These are phyloP conservation scores for Didymella keratinophila DNA, from an alignment of 2,329 filamentous ascomycete species.

Conservation along the genomic window DNA sequence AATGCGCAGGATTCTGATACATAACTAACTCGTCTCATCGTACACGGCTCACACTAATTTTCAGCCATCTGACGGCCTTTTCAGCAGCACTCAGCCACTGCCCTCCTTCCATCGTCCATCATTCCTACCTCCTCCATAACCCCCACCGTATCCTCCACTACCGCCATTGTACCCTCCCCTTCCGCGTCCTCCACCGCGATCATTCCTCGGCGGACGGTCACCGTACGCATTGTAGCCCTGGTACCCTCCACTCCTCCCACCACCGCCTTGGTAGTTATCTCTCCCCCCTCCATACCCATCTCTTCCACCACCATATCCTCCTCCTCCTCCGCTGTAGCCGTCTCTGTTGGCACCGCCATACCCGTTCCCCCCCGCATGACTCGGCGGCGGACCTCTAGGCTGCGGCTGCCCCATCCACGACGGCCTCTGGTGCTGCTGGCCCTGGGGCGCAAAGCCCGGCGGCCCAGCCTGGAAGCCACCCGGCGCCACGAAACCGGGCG, in stretches of 20 bases:
- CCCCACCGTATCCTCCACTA: conserved; percentile 13
- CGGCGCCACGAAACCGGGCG: conserved; percentile 26
- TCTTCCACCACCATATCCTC: background rate
- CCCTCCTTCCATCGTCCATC: conserved; percentile 10
- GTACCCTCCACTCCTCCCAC: conserved; percentile 28
- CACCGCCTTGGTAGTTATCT: conserved; percentile 25
- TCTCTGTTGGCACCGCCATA: conserved; percentile 29
- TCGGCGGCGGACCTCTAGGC: conserved; percentile 32
- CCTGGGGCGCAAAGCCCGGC: conserved; percentile 27
- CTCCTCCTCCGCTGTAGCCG: conserved; percentile 29
- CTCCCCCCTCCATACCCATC: conserved; percentile 31
- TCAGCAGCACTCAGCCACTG: background rate
- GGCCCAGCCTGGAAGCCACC: conserved; percentile 19
- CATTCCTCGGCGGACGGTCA: conserved; percentile 30
- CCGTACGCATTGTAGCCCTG: conserved; percentile 33
- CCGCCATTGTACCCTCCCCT: conserved; percentile 36
- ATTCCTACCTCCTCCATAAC: background rate
- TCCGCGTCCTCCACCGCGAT: conserved; percentile 32
- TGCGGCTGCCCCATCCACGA: conserved; percentile 32
- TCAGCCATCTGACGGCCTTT: no score
- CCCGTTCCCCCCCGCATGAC: conserved; percentile 22
- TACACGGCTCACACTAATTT: no score
- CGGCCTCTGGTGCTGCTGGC: conserved; percentile 25
- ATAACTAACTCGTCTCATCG: no score
- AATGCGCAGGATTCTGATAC: no score